These are phyloP conservation scores for Dactylellina cionopaga DNA, from an alignment of 2,329 filamentous ascomycete genomes.

Conservation along the genomic window DNA sequence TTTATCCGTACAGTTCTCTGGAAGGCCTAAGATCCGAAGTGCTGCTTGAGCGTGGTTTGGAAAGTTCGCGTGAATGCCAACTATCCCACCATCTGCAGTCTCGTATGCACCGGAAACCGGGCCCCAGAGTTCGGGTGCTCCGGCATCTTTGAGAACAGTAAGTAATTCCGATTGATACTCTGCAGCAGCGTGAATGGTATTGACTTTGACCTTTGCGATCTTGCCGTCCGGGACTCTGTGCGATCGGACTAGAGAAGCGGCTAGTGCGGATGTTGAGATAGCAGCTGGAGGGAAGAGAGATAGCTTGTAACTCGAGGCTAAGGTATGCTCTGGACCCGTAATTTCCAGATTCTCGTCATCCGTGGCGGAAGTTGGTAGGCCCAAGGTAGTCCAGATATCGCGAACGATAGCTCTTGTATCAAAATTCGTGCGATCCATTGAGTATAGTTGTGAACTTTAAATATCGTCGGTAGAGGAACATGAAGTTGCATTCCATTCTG, in stretches of 20 bases:
- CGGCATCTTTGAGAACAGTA: not conserved
- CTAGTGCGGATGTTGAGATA: conserved; percentile 66
- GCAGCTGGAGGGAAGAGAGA: conserved; percentile 53
- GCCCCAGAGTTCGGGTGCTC: conserved; percentile 59
- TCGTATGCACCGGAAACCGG: conserved; percentile 66
- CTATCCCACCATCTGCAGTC: conserved; percentile 64
- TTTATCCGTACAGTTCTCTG: conserved; percentile 58
- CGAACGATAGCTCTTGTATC: conserved; percentile 14
- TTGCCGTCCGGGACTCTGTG: conserved; percentile 56
- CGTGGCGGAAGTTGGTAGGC: conserved; percentile 16
- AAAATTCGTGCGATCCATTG: conserved; percentile 14
- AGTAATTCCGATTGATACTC: conserved; percentile 67
- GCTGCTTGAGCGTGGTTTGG: conserved; percentile 65
- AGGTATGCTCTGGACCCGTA: conserved; percentile 23
- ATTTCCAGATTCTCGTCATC: conserved; percentile 11
- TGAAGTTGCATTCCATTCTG: too few species aligned
- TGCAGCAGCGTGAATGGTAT: conserved; percentile 63
- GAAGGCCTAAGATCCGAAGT: conserved; percentile 63
- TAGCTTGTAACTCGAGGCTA: conserved; percentile 38
- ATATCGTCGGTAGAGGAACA: too few species aligned
- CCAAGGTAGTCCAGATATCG: conserved; percentile 33
- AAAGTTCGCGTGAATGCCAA: conserved; percentile 69
- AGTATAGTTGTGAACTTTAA: not conserved
- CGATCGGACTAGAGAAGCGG: conserved; percentile 64
- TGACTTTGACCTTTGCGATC: conserved; percentile 62